A percentile compares a stretch with the other conserved stretches of the same genome.
Conservation (phyloP, 495 filamentous ascomycete species). For the Penicillium goetzii region DNA sequence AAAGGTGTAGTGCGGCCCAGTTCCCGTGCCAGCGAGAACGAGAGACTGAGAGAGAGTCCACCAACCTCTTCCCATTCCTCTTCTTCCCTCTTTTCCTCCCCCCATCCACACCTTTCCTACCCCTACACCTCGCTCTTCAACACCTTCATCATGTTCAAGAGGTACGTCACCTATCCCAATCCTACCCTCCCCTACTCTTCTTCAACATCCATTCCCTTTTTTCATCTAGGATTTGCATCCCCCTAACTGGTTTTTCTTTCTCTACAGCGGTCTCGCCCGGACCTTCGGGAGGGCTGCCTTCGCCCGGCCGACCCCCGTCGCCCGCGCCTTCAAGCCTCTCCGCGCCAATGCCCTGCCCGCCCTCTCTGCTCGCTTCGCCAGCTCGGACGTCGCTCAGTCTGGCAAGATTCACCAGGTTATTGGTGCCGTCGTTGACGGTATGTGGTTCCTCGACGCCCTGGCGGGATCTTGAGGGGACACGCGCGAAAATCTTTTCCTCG, state of each 20-base stretch:
- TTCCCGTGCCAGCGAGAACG: slow-evolving; percentile 32
- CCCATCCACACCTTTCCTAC: slow-evolving; percentile 32
- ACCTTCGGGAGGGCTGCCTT: slow-evolving; percentile 75
- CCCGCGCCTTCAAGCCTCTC: slow-evolving; percentile 70
- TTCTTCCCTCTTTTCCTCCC: slow-evolving; percentile 46
- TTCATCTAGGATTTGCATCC: slow-evolving; percentile 40
- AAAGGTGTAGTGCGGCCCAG: slow-evolving; percentile 49
- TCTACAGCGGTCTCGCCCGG: slow-evolving; percentile 73
- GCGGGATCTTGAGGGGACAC: slow-evolving; percentile 24
- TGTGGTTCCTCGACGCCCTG: slow-evolving; percentile 41
- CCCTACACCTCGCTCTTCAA: slow-evolving; percentile 54
- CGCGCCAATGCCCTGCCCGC: slow-evolving; percentile 61
- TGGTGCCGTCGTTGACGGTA: slow-evolving; percentile 72
- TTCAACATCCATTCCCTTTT: slow-evolving; percentile 40
- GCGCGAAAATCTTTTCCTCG: slow-evolving; percentile 54
- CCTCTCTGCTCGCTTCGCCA: slow-evolving; percentile 70
- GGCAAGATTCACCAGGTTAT: slow-evolving; percentile 89
- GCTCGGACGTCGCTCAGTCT: slow-evolving; percentile 62
- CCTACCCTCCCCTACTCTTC: slow-evolving; percentile 39
- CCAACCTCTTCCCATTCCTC: slow-evolving; percentile 46
- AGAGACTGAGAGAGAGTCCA: slow-evolving; percentile 32
- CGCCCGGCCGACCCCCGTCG: slow-evolving; percentile 68
- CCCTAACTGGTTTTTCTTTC: slow-evolving; percentile 39
- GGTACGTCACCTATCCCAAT: slow-evolving; percentile 58
- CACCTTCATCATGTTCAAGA: slow-evolving; percentile 83